Base-by-base conservation (phyloP, 805 yeast genomes). In the Starmerella bombi region DNA sequence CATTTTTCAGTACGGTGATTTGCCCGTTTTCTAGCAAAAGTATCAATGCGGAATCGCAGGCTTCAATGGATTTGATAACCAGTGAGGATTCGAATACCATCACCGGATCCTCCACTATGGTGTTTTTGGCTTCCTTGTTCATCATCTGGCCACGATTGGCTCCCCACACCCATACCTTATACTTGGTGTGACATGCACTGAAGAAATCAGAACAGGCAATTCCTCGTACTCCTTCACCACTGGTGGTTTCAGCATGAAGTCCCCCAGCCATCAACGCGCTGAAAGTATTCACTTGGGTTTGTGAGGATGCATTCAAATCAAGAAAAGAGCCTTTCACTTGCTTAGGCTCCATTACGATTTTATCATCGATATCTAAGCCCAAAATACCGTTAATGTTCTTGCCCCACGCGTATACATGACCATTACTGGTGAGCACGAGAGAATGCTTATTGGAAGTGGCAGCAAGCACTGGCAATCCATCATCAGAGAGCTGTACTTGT, bases 321-420 rank as follows among this genome's bases (percentile, higher is more conserved):
- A 44, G 39, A 25, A 50, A 45, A 15, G 16, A 5, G 12, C 36
- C 45, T 16, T 41, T 44, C 2, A 52, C 22, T 10, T 22, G 32
- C 16, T 32, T 37, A 9, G 56, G 56, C 27, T 20, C 27, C 2
- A 15, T 27, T 5, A 37, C 42, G 3, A 36, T 32, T 19, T 44
- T 45, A 23, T 37, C 46, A 14, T 41, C 51, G n/a, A 32, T 29
- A 2, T 46, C 44, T 17, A 40, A 34, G 14, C 53, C 55, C 6
- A 51, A 45, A 34, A 47, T 45, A 17, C 53, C 53, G 21, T 42
- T 34, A 10, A 27, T 22, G 35, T 49, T 51, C 14, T 45, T 40
- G 22, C 56, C 56, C 54, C 54, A 52, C 8, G 54, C 43, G 36
- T 38, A 52, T 16, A 50, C 50, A 2, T 34, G 8, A 15, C 40